phyloP scores from a whole-genome alignment of 2,329 filamentous ascomycete genomes.

The Celoporthe dispersa region DNA sequence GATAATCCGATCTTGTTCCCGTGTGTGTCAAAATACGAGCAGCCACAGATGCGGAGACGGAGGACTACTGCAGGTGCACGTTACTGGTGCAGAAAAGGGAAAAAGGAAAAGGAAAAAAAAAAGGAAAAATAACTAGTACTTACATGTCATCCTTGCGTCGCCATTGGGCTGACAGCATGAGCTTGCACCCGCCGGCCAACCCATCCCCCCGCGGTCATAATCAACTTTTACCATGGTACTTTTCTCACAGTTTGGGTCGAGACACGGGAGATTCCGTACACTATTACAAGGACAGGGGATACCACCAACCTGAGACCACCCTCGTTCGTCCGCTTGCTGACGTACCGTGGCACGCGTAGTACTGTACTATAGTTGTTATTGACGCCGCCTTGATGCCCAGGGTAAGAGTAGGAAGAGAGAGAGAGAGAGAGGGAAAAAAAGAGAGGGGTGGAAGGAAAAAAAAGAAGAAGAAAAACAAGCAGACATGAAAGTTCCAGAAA shows the following conservation, averaged over 20 bases:
- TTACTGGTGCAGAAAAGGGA: neutral
- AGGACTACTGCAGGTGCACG: neutral
- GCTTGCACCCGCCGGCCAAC: neutral
- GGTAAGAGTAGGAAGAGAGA: too few relatives aligned
- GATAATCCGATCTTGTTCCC: neutral
- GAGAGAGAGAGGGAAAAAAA: too few relatives aligned
- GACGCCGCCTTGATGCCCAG: too few relatives aligned
- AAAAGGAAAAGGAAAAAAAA: too few relatives aligned
- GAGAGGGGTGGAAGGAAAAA: too few relatives aligned
- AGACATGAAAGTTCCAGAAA: too few relatives aligned
- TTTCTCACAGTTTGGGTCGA: neutral
- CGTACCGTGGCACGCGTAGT: too few relatives aligned
- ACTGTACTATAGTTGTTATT: too few relatives aligned
- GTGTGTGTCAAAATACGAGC: neutral
- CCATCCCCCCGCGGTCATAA: neutral
- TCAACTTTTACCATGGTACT: neutral
- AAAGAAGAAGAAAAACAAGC: too few relatives aligned
- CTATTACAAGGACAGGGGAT: neutral
- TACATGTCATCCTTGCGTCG: neutral
- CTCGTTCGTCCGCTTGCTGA: neutral
- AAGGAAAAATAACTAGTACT: too few relatives aligned
- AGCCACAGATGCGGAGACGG: neutral
- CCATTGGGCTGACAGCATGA: too few relatives aligned
- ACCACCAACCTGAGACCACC: neutral
- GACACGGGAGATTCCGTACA: slow-evolving; percentile 1